Percentiles rank a stretch among this genome's conserved stretches.
Evolutionary conservation across 2,329 filamentous ascomycete species (phyloP).

Genomic region (Aspergillus uvarum): DNA sequence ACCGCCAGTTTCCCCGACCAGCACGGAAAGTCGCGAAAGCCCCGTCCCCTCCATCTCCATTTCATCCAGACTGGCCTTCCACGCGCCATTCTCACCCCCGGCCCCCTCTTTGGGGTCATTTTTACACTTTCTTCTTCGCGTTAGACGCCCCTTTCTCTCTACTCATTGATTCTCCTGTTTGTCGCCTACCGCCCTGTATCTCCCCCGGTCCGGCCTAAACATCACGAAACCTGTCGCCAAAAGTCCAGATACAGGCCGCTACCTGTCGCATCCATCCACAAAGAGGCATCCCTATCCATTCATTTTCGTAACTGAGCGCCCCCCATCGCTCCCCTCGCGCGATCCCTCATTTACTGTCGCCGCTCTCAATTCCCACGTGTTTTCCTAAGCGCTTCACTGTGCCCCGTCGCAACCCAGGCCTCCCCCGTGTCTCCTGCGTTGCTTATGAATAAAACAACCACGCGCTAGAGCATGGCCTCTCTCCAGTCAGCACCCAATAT

Average conservation of each 20-base stretch:
- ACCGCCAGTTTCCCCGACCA: conserved; percentile 40
- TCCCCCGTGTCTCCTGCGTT: conserved; percentile 16
- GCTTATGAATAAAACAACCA: conserved; percentile 34
- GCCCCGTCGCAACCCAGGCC: conserved; percentile 22
- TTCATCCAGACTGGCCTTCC: conserved; percentile 35
- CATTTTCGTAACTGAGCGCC: conserved; percentile 22
- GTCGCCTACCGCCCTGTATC: conserved; percentile 23
- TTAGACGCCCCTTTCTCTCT: conserved; percentile 17
- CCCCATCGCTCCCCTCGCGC: conserved; percentile 24
- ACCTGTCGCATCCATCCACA: conserved; percentile 29
- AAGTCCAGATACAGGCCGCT: conserved; percentile 29
- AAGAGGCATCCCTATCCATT: conserved; percentile 20
- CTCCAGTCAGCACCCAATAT: conserved; percentile 71
- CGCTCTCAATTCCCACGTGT: conserved; percentile 20
- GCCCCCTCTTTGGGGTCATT: conserved; percentile 23
- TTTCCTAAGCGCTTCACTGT: conserved; percentile 20
- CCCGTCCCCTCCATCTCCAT: conserved; percentile 41
- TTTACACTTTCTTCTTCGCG: conserved; percentile 20
- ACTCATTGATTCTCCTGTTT: conserved; percentile 22
- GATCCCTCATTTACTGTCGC: conserved; percentile 23
- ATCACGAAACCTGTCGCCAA: conserved; percentile 37
- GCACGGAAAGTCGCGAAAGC: conserved; percentile 38
- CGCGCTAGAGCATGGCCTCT: conserved; percentile 67
- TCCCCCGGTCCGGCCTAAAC: conserved; percentile 26
- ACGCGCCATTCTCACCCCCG: conserved; percentile 35